Conservation (phyloP, 202 grass and related monocot genomes). For the Setaria italica region DNA sequence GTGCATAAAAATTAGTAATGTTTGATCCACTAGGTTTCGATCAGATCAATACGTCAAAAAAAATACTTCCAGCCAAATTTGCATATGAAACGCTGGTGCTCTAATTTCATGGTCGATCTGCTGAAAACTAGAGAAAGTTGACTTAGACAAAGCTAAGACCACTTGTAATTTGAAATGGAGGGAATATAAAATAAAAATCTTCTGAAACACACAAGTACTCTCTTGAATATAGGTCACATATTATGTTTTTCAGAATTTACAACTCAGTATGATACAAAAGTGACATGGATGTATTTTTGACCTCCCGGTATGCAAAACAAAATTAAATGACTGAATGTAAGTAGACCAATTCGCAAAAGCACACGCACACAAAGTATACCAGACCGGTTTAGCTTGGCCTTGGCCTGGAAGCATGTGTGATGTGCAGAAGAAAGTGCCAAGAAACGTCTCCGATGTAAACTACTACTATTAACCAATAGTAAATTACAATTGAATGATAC, state of each 20-base stretch:
- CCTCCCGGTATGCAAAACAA: neutral
- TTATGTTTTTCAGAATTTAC: neutral
- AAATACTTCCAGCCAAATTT: neutral
- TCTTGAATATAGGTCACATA: neutral
- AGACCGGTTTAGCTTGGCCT: neutral
- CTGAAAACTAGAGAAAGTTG: too few relatives aligned
- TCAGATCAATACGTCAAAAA: neutral
- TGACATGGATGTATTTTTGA: neutral
- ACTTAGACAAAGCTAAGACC: too few relatives aligned
- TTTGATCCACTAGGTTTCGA: neutral
- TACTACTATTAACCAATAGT: conserved; percentile 18
- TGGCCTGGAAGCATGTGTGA: neutral
- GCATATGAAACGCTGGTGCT: neutral
- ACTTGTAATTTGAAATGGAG: too few relatives aligned
- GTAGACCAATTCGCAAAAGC: neutral
- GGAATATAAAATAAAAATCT: neutral
- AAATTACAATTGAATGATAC: conserved; percentile 34
- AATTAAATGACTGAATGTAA: neutral
- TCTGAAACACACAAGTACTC: neutral
- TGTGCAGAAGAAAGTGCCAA: neutral
- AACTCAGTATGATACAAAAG: neutral
- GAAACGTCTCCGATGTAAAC: neutral
- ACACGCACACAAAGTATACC: neutral
- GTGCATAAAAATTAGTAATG: neutral
- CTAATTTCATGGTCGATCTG: neutral